Base-by-base conservation (phyloP, 2,329 filamentous ascomycete genomes). In the Colletotrichum scovillei region DNA sequence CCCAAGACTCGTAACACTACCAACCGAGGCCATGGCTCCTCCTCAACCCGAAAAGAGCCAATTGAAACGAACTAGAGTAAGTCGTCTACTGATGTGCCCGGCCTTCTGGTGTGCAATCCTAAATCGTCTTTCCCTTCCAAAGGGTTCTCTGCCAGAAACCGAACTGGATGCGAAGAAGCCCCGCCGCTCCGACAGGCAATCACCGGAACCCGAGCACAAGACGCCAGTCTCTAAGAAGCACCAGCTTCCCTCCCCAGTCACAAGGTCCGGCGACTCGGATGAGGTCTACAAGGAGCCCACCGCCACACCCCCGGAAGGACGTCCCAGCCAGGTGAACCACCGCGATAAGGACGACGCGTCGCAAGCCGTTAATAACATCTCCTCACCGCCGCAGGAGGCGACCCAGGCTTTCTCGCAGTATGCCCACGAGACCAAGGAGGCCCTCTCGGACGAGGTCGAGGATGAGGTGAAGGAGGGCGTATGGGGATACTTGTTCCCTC, bases 401-500 rank as follows among this genome's bases (percentile, higher is more conserved):
- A 87, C 84, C 2, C 85, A 86, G 76, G 86, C 86, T 78, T 91
- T 95, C 56, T 82, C 94, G 8, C 97, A 99, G 83, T 94, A 93
- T 78, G 68, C 68, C 7, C 84, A 94, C 49, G 92, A 94, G 76
- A 92, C 93, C 3, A 90, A 94, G 32, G 86, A 90, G 72, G 89
- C 90, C 30, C 88, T 96, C 59, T 92, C 92, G 12, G 94, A 95
- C 75, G 95, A 97, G 69, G 94, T 97, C 4, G 90, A 95, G 75
- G 94, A 98, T 80, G 95, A 98, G 83, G 90, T 87, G 74, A 88
- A 90, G 58, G 94, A 97, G 81, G 95, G 95, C 9, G 95, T 98
- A 1, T 99, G 97, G 97, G 97, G 97, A 14, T 99, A 98, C 79
- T 87, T 99, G 5, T 90, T 98, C 67, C 95, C 96, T 2, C 85